Evolutionary conservation across 1,284 basidiomycete genomes (phyloP).

Genomic region (Apiotrichum montevideense): DNA sequence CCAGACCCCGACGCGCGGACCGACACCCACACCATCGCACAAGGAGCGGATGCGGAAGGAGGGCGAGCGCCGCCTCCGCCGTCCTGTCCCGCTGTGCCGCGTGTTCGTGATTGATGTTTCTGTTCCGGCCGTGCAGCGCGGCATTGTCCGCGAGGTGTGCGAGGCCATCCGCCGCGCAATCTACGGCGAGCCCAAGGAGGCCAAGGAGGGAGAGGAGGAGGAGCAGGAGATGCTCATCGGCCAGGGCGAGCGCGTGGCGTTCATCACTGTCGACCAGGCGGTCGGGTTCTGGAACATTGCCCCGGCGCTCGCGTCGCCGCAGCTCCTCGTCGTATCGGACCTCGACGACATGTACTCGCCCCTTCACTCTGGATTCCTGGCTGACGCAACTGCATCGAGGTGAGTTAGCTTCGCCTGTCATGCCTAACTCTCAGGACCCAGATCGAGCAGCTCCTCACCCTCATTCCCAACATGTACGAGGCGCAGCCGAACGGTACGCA

Average conservation of each 20-base stretch:
- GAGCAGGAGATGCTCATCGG: conserved; percentile 45
- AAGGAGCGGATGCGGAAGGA: conserved; percentile 29
- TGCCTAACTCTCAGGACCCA: conserved; percentile 23
- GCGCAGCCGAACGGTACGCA: conserved; percentile 45
- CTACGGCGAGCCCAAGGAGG: conserved; percentile 58
- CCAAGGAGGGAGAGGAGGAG: conserved; percentile 39
- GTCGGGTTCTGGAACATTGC: conserved; percentile 88
- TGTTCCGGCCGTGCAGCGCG: conserved; percentile 61
- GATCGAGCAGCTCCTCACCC: conserved; percentile 51
- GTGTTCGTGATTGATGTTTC: conserved; percentile 91
- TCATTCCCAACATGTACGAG: conserved; percentile 62
- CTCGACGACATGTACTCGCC: conserved; percentile 88
- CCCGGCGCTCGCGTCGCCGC: conserved; percentile 57
- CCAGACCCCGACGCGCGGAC: conserved; percentile 33
- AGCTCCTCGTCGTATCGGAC: conserved; percentile 81
- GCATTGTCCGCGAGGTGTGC: conserved; percentile 68
- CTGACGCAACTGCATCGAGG: conserved; percentile 66
- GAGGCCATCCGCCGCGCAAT: conserved; percentile 60
- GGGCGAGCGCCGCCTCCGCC: conserved; percentile 45
- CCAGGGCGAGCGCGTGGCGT: conserved; percentile 55
- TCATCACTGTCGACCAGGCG: conserved; percentile 76
- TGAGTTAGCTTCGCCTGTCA: conserved; percentile 39
- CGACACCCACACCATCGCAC: conserved; percentile 39
- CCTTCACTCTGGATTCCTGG: conserved; percentile 68
- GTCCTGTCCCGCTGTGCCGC: conserved; percentile 65